phyloP scores from a whole-genome alignment of 305 asterid genomes.

The Euphrasia arctica region DNA sequence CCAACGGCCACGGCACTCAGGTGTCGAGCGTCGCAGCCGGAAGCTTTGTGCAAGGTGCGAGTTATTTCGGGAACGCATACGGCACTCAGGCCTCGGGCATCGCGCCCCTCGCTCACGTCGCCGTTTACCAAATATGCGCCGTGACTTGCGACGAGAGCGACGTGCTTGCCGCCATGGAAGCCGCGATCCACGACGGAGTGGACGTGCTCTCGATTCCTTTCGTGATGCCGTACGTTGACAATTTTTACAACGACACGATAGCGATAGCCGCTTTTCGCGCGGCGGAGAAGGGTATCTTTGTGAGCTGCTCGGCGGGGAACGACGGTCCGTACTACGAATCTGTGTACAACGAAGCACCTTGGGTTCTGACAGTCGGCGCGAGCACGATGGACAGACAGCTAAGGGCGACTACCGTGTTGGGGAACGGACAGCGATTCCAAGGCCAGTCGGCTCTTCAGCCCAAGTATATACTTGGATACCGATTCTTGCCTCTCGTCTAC shows the following conservation, averaged over 20 bases:
- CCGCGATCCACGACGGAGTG: constrained; percentile 7
- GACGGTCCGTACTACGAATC: constrained; percentile 26
- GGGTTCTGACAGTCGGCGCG: too few species aligned
- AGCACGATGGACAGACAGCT: constrained; percentile 7
- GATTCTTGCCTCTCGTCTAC: too few species aligned
- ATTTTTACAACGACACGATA: constrained; percentile 15
- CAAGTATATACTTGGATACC: too few species aligned
- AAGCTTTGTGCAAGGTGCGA: constrained; percentile 15
- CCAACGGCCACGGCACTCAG: too few species aligned
- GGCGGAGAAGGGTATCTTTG: background rate
- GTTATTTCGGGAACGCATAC: constrained; percentile 10
- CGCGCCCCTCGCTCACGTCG: constrained; percentile 6
- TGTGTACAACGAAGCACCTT: constrained; percentile 18
- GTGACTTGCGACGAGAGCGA: too few species aligned
- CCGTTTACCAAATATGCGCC: too few species aligned
- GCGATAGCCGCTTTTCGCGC: constrained; percentile 32
- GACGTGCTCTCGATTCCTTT: constrained; percentile 35
- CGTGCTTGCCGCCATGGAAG: background rate
- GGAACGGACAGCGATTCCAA: constrained; percentile 21
- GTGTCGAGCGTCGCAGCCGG: too few species aligned
- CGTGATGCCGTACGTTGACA: background rate
- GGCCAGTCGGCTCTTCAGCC: too few species aligned
- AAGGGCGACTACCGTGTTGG: constrained; percentile 35
- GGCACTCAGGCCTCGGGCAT: constrained; percentile 23
- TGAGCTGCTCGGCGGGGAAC: constrained; percentile 36